These are phyloP conservation scores for Mycena amicta DNA, from an alignment of 768 basidiomycete species.

Conservation along the genomic window DNA sequence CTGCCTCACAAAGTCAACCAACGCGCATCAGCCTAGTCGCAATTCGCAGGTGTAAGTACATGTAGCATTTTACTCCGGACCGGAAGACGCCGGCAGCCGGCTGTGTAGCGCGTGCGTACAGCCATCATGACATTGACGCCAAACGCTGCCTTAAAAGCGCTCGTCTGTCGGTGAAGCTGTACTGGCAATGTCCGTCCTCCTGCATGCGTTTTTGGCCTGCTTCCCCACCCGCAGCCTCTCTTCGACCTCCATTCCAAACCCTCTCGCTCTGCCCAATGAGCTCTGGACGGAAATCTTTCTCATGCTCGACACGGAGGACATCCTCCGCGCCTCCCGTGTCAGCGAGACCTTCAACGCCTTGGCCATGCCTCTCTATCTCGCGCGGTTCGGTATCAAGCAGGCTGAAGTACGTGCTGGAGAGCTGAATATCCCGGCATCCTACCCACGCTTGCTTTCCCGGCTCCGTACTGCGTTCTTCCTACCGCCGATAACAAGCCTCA, in stretches of 20 bases:
- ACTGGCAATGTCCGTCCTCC: background rate
- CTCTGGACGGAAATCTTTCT: slow-evolving; percentile 13
- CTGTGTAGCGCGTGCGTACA: too few species aligned
- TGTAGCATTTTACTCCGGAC: too few species aligned
- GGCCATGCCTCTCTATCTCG: slow-evolving; percentile 10
- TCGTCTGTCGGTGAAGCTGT: too few species aligned
- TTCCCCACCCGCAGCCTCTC: background rate
- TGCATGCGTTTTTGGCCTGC: background rate
- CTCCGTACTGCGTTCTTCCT: slow-evolving; percentile 12
- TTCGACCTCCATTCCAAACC: background rate
- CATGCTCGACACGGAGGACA: slow-evolving; percentile 1
- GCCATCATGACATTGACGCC: background rate
- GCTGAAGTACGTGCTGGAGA: background rate
- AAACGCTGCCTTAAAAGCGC: background rate
- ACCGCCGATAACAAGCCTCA: slow-evolving; percentile 1
- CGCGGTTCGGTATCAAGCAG: background rate
- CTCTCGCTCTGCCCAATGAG: slow-evolving; percentile 2
- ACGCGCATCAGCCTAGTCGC: too few species aligned
- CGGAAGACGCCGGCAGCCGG: too few species aligned
- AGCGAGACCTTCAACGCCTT: slow-evolving; percentile 8
- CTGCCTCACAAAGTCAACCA: too few species aligned
- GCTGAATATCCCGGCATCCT: background rate
- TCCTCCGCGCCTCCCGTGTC: slow-evolving; percentile 4
- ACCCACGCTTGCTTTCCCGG: background rate
- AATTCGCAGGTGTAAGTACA: too few species aligned